phyloP scores from a whole-genome alignment of 768 basidiomycete genomes.

The Phallus indusiatus region DNA sequence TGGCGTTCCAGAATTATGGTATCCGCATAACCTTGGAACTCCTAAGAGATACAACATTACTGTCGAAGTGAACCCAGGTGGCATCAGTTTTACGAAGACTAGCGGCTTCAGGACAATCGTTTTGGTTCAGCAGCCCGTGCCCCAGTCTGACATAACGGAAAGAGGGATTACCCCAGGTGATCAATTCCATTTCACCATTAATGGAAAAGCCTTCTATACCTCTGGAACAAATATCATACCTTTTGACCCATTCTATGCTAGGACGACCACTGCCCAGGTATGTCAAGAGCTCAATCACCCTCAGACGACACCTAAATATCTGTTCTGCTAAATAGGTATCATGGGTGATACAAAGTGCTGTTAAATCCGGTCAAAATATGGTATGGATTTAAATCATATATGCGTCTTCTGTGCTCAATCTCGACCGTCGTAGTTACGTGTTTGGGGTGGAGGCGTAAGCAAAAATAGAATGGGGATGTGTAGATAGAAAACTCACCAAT shows the following conservation, averaged over 20 bases:
- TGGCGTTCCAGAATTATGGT: constrained; percentile 40
- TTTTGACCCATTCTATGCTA: constrained; percentile 50
- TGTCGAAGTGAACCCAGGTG: constrained; percentile 24
- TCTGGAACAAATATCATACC: constrained; percentile 52
- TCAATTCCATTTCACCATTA: constrained; percentile 52
- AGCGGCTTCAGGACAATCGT: constrained; percentile 54
- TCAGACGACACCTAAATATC: not conserved
- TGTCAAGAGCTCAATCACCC: not conserved
- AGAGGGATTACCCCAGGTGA: constrained; percentile 51
- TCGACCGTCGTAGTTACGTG: constrained; percentile 31
- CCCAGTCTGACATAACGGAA: constrained; percentile 31
- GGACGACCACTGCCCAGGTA: constrained; percentile 32
- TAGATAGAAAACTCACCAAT: not conserved
- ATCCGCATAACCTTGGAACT: constrained; percentile 43
- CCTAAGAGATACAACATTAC: constrained; percentile 47
- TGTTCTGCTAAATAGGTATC: constrained; percentile 24
- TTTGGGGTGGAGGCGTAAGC: constrained; percentile 48
- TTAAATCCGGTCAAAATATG: constrained; percentile 50
- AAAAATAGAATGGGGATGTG: not conserved
- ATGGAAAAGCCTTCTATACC: constrained; percentile 46
- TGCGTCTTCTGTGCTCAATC: not conserved
- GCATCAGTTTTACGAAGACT: constrained; percentile 31
- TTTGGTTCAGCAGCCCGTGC: constrained; percentile 40
- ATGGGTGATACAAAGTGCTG: constrained; percentile 49
- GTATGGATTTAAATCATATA: constrained; percentile 22